Percentiles rank a stretch among this genome's conserved stretches.
Conservation (phyloP, 495 filamentous ascomycete species). For the Aspergillus baeticus region DNA sequence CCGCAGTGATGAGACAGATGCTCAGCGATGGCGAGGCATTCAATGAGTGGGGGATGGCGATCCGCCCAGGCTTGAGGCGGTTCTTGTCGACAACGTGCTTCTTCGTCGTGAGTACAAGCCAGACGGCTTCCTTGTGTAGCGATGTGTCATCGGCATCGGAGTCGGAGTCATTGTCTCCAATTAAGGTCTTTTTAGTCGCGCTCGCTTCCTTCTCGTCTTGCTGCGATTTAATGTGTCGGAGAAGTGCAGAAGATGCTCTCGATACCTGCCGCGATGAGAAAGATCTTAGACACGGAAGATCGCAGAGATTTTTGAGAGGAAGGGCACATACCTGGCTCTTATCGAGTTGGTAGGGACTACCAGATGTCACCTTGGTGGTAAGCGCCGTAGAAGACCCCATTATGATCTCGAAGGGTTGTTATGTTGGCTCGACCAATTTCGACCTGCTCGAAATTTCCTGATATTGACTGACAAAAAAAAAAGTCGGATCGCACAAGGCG, state of each 20-base stretch:
- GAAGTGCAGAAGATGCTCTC: constrained; percentile 77
- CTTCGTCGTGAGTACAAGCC: constrained; percentile 87
- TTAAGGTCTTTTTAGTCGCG: constrained; percentile 69
- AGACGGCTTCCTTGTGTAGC: constrained; percentile 65
- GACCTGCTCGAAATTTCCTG: constrained; percentile 29
- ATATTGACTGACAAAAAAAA: constrained; percentile 39
- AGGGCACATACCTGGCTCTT: constrained; percentile 52
- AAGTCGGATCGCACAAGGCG: constrained; percentile 32
- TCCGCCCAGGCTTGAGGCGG: constrained; percentile 75
- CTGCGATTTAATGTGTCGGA: constrained; percentile 73
- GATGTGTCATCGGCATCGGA: constrained; percentile 41
- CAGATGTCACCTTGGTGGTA: constrained; percentile 50
- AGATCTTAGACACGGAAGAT: constrained; percentile 12
- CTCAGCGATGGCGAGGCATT: constrained; percentile 59
- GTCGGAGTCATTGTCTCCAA: constrained; percentile 57
- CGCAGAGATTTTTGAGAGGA: not conserved
- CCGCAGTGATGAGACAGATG: constrained; percentile 80
- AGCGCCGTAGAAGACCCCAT: constrained; percentile 49
- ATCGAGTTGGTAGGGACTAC: constrained; percentile 66
- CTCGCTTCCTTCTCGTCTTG: constrained; percentile 54
- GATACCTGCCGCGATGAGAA: constrained; percentile 50
- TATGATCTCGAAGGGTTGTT: constrained; percentile 21
- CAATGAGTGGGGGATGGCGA: constrained; percentile 66
- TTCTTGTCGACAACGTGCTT: constrained; percentile 76
- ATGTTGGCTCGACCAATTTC: constrained; percentile 23